phyloP scores from a whole-genome alignment of 2,329 filamentous ascomycete genomes.

The Epichloe gansuensis region DNA sequence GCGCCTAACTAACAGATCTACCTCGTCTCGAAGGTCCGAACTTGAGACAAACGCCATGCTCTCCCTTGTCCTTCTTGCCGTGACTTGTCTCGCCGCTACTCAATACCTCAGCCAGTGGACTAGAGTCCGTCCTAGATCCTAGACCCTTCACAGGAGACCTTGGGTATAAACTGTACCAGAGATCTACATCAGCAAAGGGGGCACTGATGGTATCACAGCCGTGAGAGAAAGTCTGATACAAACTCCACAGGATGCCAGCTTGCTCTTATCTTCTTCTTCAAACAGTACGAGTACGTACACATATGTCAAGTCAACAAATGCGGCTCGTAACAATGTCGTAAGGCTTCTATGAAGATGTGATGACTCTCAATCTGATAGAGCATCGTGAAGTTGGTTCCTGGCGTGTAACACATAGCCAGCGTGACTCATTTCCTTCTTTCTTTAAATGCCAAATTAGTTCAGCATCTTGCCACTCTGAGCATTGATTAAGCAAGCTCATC shows the following conservation, averaged over 20 bases:
- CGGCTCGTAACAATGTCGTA: not conserved
- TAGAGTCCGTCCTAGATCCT: not conserved
- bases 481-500: not conserved
- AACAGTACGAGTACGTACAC: not conserved
- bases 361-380: not conserved
- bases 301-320: not conserved
- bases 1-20: slow-evolving; percentile 9
- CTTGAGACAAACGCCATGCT: not conserved
- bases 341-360: not conserved
- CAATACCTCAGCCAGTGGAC: not conserved
- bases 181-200: not conserved
- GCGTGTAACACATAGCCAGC: not conserved
- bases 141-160: not conserved
- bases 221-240: not conserved
- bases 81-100: not conserved
- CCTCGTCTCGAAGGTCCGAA: not conserved
- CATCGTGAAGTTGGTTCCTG: not conserved
- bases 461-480: not conserved
- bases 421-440: not conserved
- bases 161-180: not conserved
- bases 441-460: not conserved
- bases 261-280: not conserved
- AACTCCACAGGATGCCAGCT: not conserved
- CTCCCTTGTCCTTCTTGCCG: not conserved
- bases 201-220: not conserved